Evolutionary conservation across 2,329 filamentous ascomycete species (phyloP).

Genomic region (Curvularia eragrostidis): DNA sequence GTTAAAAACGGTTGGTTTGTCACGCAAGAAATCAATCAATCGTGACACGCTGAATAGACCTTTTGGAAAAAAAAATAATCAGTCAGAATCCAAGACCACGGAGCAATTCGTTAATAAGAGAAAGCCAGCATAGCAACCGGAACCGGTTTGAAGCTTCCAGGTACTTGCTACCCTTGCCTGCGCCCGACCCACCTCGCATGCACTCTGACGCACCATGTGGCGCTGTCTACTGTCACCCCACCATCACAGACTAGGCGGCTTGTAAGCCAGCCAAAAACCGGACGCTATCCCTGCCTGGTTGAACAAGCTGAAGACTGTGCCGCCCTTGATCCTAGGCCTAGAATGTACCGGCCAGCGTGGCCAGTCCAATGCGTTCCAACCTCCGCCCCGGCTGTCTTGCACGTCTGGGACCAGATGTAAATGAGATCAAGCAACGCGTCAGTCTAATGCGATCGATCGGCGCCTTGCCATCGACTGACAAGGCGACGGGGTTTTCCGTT

Average conservation of each 20-base stretch:
- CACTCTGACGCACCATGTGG: constrained; percentile 49
- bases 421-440: constrained; percentile 13
- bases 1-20: constrained; percentile 14
- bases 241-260: constrained; percentile 22
- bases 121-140: constrained; percentile 34
- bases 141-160: constrained; percentile 48
- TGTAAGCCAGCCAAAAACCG: constrained; percentile 38
- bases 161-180: constrained; percentile 42
- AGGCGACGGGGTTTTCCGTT: not conserved
- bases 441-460: constrained; percentile 14
- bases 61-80: constrained; percentile 15
- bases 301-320: not conserved
- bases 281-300: constrained; percentile 36
- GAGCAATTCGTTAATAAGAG: constrained; percentile 45
- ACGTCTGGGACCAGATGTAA: constrained; percentile 1
- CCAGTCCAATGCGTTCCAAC: constrained; percentile 12
- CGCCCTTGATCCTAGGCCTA: not conserved
- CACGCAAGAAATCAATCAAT: not conserved
- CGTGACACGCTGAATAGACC: not conserved
- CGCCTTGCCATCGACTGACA: constrained; percentile 1
- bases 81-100: constrained; percentile 26
- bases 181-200: constrained; percentile 46
- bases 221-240: constrained; percentile 33
- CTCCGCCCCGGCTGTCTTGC: constrained; percentile 3
- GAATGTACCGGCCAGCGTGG: constrained; percentile 2